Evolutionary conservation across 2,329 filamentous ascomycete species (phyloP), one percentile per base, ranked within the genome.

Genomic region (Aspergillus jensenii): DNA sequence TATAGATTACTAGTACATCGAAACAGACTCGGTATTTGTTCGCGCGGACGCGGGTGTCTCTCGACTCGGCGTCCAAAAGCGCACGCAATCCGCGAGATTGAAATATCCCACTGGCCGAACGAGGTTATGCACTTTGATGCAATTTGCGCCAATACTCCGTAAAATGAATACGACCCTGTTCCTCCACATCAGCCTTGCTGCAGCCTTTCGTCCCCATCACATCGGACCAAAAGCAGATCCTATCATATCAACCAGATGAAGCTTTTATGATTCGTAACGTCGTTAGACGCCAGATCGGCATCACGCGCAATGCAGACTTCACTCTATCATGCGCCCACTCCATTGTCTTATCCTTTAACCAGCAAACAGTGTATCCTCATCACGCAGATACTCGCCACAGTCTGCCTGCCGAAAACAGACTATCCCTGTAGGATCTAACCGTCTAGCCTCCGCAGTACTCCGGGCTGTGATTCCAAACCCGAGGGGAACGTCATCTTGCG

Each of bases 401-500:
- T 99, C 95, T 1, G 91, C 90, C 78, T 99, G 95, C 64, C 93
- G 84, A 77, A 97, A 98, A 55, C 89, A 89, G 9, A 91, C 89
- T 60, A 97, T 89, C 11, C 89, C 91, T 0, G 95, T 99, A 0
- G 95, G 95, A 63, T 97, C 95, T 67, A 97, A 74, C 65, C 91
- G 84, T 69, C 91, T 83, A 25, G 90, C 87, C 74, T 97, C 93
- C 17, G 89, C 86, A 5, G 91, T 96, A 62, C 89, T 91, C 71
- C 91, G 83, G n/a, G 92, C 90, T 41, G 91, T 96, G 52, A 96
- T 87, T 46, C 93, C 93, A 72, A 97, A 99, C 15, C 95, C 95
- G 7, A 58, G 39, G 12, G 92, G 91, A 21, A 88, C 93, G 77
- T 98, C 95, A 71, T 93, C 89, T 91, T 96, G 96, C 69, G 85